Evolutionary conservation across 768 basidiomycete genomes (phyloP), one percentile per base, ranked within the genome.

Genomic region (Rhizopogon vesiculosus): DNA sequence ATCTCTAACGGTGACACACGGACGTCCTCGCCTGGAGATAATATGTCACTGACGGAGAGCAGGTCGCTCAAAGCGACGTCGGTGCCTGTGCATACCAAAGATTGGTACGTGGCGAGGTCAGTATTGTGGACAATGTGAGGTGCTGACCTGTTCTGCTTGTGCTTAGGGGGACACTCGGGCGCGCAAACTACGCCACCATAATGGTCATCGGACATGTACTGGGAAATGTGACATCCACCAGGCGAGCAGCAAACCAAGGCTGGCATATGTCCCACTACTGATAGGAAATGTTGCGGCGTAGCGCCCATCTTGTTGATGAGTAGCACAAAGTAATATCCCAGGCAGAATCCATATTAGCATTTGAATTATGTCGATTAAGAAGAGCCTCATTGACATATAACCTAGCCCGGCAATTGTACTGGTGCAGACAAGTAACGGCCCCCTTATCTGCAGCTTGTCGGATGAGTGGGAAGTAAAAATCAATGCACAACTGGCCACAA

Each of bases 271-370:
- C 48, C 78, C 78, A 18, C 72, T 66, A 0, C 76, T 73, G 45
- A 80, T 70, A 48, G 66, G 74, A 63, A 80, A 79, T 9, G 72
- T 74, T 15, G 78, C 75, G 41, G 78, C 72, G 51, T 81, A 80
- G 16, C 74, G 74, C 13, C 75, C 65, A 45, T 74, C 66, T 40
- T 66, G 64, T 40, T 67, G 66, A 9, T 71, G 54, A 1, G 61
- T 45, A 6, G 72, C 68, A 9, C 64, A 55, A 10, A 80, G 63
- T 7, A 80, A 62, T 16, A 80, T 63, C 55, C 60, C 64, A 33
- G 43, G 46, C 19, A 28, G 51, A n/a, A 19, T 54, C 28, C 18
- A 28, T 7, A 16, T 48, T 8, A 42, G 12, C 25, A 7, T 15
- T n/a, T 25, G 25, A 5, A 45, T 49, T 28, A 6, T n/a, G 19